phyloP scores from a whole-genome alignment of 2,329 filamentous ascomycete genomes.

The Elsinoe ampelina region DNA sequence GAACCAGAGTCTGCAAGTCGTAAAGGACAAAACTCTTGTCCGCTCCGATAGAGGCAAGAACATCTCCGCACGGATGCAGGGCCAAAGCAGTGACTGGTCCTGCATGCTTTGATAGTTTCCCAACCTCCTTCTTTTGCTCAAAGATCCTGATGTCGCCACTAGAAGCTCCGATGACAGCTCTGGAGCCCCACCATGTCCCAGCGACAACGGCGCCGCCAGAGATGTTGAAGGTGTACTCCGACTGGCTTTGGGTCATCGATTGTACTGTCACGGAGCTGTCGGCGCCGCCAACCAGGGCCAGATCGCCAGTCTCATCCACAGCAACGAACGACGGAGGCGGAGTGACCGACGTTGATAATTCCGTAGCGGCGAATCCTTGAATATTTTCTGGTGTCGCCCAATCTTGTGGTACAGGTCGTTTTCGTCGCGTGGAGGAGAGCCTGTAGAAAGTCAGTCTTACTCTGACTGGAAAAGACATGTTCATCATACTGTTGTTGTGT shows the following conservation, averaged over 20 bases:
- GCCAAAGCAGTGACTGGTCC: constrained; percentile 70
- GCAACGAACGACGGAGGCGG: constrained; percentile 50
- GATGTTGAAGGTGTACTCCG: constrained; percentile 57
- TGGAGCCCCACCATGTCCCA: constrained; percentile 56
- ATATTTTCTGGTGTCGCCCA: constrained; percentile 75
- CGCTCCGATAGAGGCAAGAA: constrained; percentile 76
- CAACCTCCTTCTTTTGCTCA: constrained; percentile 58
- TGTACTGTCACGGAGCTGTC: constrained; percentile 69
- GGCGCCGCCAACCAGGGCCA: constrained; percentile 65
- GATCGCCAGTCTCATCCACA: constrained; percentile 50
- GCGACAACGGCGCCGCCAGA: constrained; percentile 59
- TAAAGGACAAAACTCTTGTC: constrained; percentile 94
- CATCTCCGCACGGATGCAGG: constrained; percentile 70
- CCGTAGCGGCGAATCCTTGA: constrained; percentile 46
- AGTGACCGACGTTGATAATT: constrained; percentile 49
- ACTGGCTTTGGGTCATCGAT: constrained; percentile 65
- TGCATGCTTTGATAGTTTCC: constrained; percentile 69
- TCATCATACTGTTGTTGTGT: constrained; percentile 67
- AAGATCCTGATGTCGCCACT: constrained; percentile 75
- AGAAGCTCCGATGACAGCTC: constrained; percentile 62
- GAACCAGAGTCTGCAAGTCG: constrained; percentile 58
- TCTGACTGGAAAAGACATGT: not conserved
- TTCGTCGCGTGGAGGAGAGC: constrained; percentile 79
- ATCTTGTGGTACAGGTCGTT: constrained; percentile 72
- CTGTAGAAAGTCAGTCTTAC: constrained; percentile 38